Conservation (phyloP, 305 asterid species). For the Rubia balearica region DNA sequence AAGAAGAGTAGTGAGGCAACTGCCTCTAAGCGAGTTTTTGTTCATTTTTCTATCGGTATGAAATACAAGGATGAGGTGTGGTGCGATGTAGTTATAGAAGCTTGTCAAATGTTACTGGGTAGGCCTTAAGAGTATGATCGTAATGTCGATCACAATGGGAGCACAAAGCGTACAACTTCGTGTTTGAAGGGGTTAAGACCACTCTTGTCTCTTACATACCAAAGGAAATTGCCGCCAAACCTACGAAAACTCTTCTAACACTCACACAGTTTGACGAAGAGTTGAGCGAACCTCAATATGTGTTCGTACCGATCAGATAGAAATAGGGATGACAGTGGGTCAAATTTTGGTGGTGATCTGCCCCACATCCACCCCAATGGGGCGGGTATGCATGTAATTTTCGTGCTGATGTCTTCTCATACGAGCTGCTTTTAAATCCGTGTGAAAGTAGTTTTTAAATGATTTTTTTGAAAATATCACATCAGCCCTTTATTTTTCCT, state of each 20-base stretch:
- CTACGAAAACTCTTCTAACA: too few relatives aligned
- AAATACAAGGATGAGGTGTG: not conserved
- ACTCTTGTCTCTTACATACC: not conserved
- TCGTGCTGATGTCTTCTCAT: too few relatives aligned
- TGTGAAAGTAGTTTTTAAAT: too few relatives aligned
- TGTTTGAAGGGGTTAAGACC: not conserved
- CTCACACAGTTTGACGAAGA: too few relatives aligned
- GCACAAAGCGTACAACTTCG: not conserved
- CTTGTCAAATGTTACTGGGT: not conserved
- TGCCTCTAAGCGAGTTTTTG: not conserved
- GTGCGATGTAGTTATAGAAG: not conserved
- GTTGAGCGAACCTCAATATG: too few relatives aligned
- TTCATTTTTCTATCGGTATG: not conserved
- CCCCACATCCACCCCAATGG: too few relatives aligned
- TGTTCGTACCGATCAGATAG: too few relatives aligned
- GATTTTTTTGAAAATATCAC: too few relatives aligned
- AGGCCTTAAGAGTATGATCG: not conserved
- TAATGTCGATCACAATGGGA: not conserved
- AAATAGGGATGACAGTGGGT: too few relatives aligned
- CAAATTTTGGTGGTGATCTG: too few relatives aligned
- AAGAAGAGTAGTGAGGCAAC: not conserved
- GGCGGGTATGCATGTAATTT: too few relatives aligned
- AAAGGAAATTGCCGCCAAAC: not conserved
- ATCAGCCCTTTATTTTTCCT: too few relatives aligned
- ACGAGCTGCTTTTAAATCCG: not conserved